Conservation (phyloP, 371 early-diverging fungal genomes). For the Mucor racemosus region DNA sequence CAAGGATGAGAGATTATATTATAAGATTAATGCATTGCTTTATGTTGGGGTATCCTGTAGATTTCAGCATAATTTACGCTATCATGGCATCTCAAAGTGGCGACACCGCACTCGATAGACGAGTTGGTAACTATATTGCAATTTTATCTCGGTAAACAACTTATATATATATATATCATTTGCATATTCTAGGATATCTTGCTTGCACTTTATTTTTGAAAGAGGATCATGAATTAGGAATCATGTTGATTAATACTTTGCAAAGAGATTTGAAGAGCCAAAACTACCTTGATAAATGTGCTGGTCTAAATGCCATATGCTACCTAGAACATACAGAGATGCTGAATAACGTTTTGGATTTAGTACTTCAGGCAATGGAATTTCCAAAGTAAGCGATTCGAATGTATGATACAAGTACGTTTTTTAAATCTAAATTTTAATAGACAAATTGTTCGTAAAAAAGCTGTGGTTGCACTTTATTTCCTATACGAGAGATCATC, state of each 20-base stretch:
- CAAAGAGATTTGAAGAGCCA: slow-evolving; percentile 52
- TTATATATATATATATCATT: background rate
- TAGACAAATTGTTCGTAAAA: slow-evolving; percentile 56
- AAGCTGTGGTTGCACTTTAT: slow-evolving; percentile 44
- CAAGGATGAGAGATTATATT: slow-evolving; percentile 50
- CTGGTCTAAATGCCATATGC: slow-evolving; percentile 50
- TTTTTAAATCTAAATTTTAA: too few species aligned
- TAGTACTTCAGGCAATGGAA: slow-evolving; percentile 31
- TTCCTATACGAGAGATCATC: slow-evolving; percentile 37
- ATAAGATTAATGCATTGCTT: slow-evolving; percentile 53
- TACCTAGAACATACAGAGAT: slow-evolving; percentile 49
- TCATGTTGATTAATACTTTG: slow-evolving; percentile 60
- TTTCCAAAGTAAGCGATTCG: slow-evolving; percentile 40
- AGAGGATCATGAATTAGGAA: slow-evolving; percentile 45
- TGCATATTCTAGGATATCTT: slow-evolving; percentile 42
- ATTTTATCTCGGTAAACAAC: background rate
- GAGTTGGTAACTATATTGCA: slow-evolving; percentile 39
- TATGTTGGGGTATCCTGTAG: slow-evolving; percentile 58
- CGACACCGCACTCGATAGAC: slow-evolving; percentile 44
- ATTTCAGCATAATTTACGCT: slow-evolving; percentile 58
- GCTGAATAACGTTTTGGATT: slow-evolving; percentile 37
- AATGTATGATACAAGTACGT: background rate
- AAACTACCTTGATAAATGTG: slow-evolving; percentile 45
- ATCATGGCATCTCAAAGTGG: slow-evolving; percentile 62
- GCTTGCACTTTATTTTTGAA: slow-evolving; percentile 50